Evolutionary conservation across 2,329 filamentous ascomycete genomes (phyloP), one percentile per base, ranked within the genome.

Genomic region (Neonectria coccinea): DNA sequence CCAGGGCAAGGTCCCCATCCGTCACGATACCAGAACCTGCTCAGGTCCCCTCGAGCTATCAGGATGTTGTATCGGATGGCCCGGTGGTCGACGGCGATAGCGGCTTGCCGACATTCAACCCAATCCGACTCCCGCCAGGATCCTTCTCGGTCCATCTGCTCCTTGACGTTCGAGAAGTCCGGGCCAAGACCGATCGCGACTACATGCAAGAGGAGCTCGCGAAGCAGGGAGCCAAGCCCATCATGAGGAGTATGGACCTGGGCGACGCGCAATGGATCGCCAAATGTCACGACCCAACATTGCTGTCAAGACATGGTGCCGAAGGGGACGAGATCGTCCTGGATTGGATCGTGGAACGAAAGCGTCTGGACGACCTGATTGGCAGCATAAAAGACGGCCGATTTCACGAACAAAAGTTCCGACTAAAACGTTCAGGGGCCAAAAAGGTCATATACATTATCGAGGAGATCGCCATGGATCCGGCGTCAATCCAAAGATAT

Each of bases 371-470:
- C 73, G 92, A 96, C 75, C 80, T 96, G 51, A 85, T 95, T n/a
- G 82, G 85, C 55, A 94, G 91, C 66, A 93, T 96, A 79, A 93
- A 92, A 76, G 92, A 95, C 67, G 91, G 92, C 1, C 88, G 92
- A 2, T 95, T 94, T 71, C 90, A 91, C 70, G 92, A 96, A 76
- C 92, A 96, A 75, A 95, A 96, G 75, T 95, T 94, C 74, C 89
- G 92, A 1, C 83, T 95, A 11, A 86, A 86, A 59, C 88, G 88
- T 56, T 92, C 88, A 0, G 92, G 92, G 0, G 83, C 93, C n/a
- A 88, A 87, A 62, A 91, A 94, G 70, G 90, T 94, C 14, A 85
- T 93, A 41, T 96, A 95, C 73, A 84, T 96, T 25, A 85, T 96
- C 59, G 92, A 96, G 74, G 89, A 94, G 69, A 90, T 91, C 62